A percentile compares a stretch with the other conserved stretches of the same genome.
Conservation (phyloP, 139 green algal species). For the Tetradesmus obliquus region DNA sequence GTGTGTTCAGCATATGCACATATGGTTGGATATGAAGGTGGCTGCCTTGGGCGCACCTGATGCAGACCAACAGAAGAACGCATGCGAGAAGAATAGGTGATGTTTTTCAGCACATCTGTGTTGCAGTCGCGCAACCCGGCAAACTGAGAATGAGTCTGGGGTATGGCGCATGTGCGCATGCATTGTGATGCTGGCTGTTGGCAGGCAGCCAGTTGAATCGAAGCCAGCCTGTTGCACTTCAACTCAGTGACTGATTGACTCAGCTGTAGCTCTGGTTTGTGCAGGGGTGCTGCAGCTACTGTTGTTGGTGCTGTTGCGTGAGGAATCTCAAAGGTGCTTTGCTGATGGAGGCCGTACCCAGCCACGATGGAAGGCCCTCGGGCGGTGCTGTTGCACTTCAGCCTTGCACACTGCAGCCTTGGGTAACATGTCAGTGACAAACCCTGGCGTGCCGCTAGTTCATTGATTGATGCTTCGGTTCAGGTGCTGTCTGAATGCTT, state of each 20-base stretch:
- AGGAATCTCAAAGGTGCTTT: background rate
- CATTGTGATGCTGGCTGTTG: too few species aligned
- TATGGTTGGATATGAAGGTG: too few species aligned
- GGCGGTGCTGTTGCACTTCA: background rate
- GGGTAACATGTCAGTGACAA: background rate
- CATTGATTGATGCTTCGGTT: too few species aligned
- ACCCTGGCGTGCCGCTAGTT: background rate
- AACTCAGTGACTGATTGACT: background rate
- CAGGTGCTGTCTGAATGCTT: background rate
- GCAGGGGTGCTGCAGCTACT: slow-evolving; percentile 17
- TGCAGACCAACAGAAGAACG: too few species aligned
- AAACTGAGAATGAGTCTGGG: too few species aligned
- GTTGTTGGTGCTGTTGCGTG: slow-evolving; percentile 19
- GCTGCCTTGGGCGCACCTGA: too few species aligned
- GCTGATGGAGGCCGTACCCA: background rate
- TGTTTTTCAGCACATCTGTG: too few species aligned
- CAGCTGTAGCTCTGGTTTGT: too few species aligned
- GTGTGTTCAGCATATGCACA: too few species aligned
- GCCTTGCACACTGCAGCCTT: background rate
- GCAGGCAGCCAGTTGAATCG: background rate
- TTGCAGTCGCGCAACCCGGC: too few species aligned
- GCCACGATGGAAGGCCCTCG: background rate
- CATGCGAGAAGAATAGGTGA: too few species aligned
- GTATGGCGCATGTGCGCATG: too few species aligned
- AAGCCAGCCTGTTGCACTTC: background rate